Evolutionary conservation across 2,329 filamentous ascomycete species (phyloP).

Genomic region (Ceratocystis alfenasii): DNA sequence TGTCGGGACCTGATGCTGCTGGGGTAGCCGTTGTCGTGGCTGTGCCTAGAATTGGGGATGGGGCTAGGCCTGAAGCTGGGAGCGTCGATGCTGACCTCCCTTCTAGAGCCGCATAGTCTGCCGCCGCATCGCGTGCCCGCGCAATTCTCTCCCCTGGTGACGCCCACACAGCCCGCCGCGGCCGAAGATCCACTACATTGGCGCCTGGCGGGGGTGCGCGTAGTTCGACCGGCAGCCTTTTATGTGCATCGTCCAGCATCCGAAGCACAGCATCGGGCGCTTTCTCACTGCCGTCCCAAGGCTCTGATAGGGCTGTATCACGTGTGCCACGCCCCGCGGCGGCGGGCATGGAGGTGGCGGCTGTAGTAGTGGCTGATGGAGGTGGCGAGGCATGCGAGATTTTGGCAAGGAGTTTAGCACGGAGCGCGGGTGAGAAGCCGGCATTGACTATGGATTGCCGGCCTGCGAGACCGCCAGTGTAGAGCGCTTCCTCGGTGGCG

Average conservation of each 20-base stretch:
- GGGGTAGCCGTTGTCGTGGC: slow-evolving; percentile 29
- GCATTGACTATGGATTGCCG: slow-evolving; percentile 48
- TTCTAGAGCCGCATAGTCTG: slow-evolving; percentile 35
- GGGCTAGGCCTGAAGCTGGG: slow-evolving; percentile 31
- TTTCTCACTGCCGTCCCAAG: slow-evolving; percentile 70
- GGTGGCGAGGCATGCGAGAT: slow-evolving; percentile 38
- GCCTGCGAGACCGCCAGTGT: slow-evolving; percentile 48
- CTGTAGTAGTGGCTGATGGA: neutral
- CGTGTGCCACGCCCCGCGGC: slow-evolving; percentile 57
- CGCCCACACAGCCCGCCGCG: slow-evolving; percentile 32
- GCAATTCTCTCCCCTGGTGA: slow-evolving; percentile 39
- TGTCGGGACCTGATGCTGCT: slow-evolving; percentile 45
- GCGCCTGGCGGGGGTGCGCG: slow-evolving; percentile 30
- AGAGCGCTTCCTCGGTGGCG: slow-evolving; percentile 50
- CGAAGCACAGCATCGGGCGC: slow-evolving; percentile 65
- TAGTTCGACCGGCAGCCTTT: slow-evolving; percentile 47
- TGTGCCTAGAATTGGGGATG: slow-evolving; percentile 26
- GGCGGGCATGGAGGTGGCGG: slow-evolving; percentile 30
- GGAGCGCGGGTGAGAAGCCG: slow-evolving; percentile 52
- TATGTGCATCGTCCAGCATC: slow-evolving; percentile 69
- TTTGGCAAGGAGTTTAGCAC: slow-evolving; percentile 44
- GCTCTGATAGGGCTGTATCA: slow-evolving; percentile 51
- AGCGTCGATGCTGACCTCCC: no score
- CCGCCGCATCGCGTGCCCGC: slow-evolving; percentile 45
- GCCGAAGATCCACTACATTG: slow-evolving; percentile 38